Base-by-base conservation (phyloP, 768 basidiomycete genomes). In the Pluteus cervinus region DNA sequence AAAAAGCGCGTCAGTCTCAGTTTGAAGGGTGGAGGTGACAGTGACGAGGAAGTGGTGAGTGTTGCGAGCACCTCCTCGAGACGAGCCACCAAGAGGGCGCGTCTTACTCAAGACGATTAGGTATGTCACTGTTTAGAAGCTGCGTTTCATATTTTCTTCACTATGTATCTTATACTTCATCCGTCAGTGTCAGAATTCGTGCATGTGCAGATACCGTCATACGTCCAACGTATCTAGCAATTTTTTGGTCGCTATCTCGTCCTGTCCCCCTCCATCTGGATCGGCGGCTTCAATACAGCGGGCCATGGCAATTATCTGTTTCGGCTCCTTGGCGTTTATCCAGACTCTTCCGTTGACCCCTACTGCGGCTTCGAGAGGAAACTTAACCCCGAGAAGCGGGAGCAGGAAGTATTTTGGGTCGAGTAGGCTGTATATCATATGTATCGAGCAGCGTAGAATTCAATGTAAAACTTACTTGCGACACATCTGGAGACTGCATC, bases 271-370 rank as follows among this genome's bases (percentile, higher is more conserved):
- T 4, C 78, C 78, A 43, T 85, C 84, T 15, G 83, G 75, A 57
- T 94, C 89, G 8, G 76, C 80, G 11, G 75, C 79, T 54, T 91
- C 82, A 25, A 98, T 81, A 52, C 88, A 87, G 33, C 87, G 73
- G 40, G 77, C 66, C 16, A 82, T 65, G 5, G 81, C 80, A 35
- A 97, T 85, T 7, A 78, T 82, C 49, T 87, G 79, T 46, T 71
- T 77, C 8, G 71, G 60, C 29, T 86, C 81, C 47, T 81, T 80
- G 5, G 89, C 67, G 41, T 70, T 84, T 47, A 97, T 59, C 94
- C 94, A 98, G 12, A 96, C 77, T 29, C 86, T 76, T 2, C 93
- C 94, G 53, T 99, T 99, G 57, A 86, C 67, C 1, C 96, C 96
- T 2, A 91, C 78, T 2, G 91, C 93, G 2, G 70, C 76, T 51